Conservation (phyloP, 208 protist genomes). For the Wallacemonas sp. region DNA sequence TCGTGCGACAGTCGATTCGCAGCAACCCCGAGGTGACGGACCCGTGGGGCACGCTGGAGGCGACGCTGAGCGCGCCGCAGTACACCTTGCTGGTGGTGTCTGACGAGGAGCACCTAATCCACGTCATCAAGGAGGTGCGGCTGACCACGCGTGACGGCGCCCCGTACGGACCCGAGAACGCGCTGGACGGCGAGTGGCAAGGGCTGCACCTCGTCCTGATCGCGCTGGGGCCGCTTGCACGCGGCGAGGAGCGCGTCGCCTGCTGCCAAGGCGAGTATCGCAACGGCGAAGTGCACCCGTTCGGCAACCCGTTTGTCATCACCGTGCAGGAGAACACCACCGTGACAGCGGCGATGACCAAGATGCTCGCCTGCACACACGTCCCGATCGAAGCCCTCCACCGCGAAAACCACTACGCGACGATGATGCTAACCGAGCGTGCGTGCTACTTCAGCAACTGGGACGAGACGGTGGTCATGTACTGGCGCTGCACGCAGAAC, state of each 20-base stretch:
- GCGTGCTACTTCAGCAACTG: constrained; percentile 44
- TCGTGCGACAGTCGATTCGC: constrained; percentile 30
- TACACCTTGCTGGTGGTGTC: constrained; percentile 49
- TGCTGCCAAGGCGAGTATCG: constrained; percentile 66
- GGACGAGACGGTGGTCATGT: constrained; percentile 44
- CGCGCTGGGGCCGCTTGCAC: constrained; percentile 39
- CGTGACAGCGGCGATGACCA: constrained; percentile 39
- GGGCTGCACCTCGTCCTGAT: constrained; percentile 46
- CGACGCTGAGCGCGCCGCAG: constrained; percentile 29
- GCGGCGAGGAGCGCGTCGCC: constrained; percentile 51
- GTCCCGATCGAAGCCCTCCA: constrained; percentile 39
- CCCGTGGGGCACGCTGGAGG: constrained; percentile 36
- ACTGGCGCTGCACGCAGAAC: constrained; percentile 59
- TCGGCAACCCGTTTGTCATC: constrained; percentile 72
- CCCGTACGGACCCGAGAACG: constrained; percentile 11
- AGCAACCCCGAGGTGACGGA: constrained; percentile 38
- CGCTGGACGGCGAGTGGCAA: constrained; percentile 29
- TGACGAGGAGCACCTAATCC: constrained; percentile 28
- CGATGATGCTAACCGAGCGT: constrained; percentile 61
- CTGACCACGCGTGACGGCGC: constrained; percentile 16
- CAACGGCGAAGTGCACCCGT: constrained; percentile 26
- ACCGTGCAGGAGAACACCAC: constrained; percentile 45
- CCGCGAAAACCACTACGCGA: constrained; percentile 18
- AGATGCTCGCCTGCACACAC: constrained; percentile 40
- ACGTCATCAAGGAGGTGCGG: constrained; percentile 45